Percentiles rank a stretch among this genome's conserved stretches.
Evolutionary conservation across 352 stramenopile genomes (phyloP).

Genomic region (Elongisporangium undulatum): DNA sequence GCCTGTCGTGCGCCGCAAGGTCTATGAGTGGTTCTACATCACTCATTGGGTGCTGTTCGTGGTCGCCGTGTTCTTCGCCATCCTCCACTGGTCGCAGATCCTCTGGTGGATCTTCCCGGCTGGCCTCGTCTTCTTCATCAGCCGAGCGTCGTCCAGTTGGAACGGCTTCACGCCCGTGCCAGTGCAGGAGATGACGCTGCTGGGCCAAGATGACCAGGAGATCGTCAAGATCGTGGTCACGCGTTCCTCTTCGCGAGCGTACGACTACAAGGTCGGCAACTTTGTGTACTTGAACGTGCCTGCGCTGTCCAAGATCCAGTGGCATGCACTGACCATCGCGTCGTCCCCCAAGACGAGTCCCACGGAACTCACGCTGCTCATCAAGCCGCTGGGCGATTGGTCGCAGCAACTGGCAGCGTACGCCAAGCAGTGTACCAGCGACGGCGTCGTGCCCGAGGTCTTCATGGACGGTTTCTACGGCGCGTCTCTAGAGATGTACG

Average conservation of each 20-base stretch:
- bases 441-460: conserved; percentile 23
- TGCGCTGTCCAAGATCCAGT: conserved; percentile 46
- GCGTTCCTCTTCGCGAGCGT: conserved; percentile 24
- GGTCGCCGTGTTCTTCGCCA: conserved; percentile 44
- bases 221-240: conserved; percentile 49
- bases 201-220: conserved; percentile 24
- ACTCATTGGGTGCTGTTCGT: conserved; percentile 53
- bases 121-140: conserved; percentile 49
- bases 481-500: conserved; percentile 35
- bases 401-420: conserved; percentile 35
- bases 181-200: conserved; percentile 25
- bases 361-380: conserved; percentile 34
- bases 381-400: conserved; percentile 53
- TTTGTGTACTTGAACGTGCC: conserved; percentile 57
- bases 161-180: conserved; percentile 36
- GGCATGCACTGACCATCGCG: conserved; percentile 51
- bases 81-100: conserved; percentile 55
- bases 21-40: conserved; percentile 60
- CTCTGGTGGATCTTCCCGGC: conserved; percentile 55
- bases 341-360: conserved; percentile 38
- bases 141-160: conserved; percentile 35
- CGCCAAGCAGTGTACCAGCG: conserved; percentile 24
- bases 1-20: conserved; percentile 43
- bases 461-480: conserved; percentile 60
- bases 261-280: conserved; percentile 50